Base-by-base conservation (phyloP, 202 grass and related monocot genomes). In the Setaria viridis region DNA sequence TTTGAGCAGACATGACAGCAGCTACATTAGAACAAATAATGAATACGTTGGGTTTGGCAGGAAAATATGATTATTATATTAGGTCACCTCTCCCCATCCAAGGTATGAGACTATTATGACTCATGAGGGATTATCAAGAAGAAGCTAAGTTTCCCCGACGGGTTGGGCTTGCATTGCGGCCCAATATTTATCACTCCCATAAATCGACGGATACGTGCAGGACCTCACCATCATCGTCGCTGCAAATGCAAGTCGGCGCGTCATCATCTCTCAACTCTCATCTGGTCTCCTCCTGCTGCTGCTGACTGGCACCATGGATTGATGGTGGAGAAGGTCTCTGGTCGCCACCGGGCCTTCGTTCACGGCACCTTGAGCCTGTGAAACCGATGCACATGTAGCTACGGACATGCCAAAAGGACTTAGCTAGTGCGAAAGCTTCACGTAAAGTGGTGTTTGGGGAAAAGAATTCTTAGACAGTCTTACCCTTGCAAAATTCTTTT, bases 161-260 rank as follows among this genome's bases (percentile, higher is more conserved):
- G 0, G n/a, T 11, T 60, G 9, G 57, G 56, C 7, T 25, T 11
- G 8, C 56, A 25, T 10, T 2, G n/a, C 21, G n/a, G 56, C 56
- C 58, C 21, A 12, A 12, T 21, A 11, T 62, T 30, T 4, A 62
- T 62, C 25, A 62, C 9, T 5, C 59, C 59, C 59, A 32, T 62
- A 62, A 62, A 62, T 4, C 59, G 21, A 32, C 59, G 59, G 59
- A 62, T 62, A 25, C 59, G 59, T 4, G 11, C 25, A 11, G 59
- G 59, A 62, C 25, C 14, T 45, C 43, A 4, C 8, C 65, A 9
- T 67, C 63, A 9, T 67, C 64, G 15, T 41, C 5, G 41, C 19
- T 70, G 39, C 45, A 29, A 74, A 74, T 74, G 49, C 48, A 20
- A 75, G 49, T 34, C 49, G 72, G 72, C 72, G 72, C 49, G 9